These are phyloP conservation scores for Crithidia mellificae DNA, from an alignment of 208 protist genomes.

Conservation along the genomic window DNA sequence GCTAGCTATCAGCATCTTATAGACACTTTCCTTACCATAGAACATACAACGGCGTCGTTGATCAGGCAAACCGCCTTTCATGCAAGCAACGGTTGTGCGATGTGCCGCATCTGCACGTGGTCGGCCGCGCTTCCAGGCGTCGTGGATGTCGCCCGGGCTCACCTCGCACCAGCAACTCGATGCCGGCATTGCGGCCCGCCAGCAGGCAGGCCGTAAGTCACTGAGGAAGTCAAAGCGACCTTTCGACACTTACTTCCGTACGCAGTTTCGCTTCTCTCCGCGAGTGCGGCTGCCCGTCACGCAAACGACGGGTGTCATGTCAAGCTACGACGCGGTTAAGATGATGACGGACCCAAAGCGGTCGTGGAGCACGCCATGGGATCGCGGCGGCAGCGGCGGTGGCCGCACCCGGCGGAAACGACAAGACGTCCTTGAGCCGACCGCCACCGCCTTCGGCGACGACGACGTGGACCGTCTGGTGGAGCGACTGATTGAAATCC, in stretches of 20 bases:
- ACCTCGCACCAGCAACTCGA: constrained; percentile 81
- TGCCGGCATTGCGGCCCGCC: constrained; percentile 70
- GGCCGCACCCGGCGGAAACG: constrained; percentile 47
- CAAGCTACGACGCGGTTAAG: constrained; percentile 45
- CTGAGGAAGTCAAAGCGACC: constrained; percentile 74
- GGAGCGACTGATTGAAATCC: constrained; percentile 66
- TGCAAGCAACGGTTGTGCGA: constrained; percentile 21
- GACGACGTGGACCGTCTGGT: constrained; percentile 60
- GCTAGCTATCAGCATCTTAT: too few relatives aligned
- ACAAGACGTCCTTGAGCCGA: constrained; percentile 70
- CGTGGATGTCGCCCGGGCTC: constrained; percentile 64
- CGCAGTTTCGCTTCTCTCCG: constrained; percentile 61
- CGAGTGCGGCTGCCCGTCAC: constrained; percentile 18
- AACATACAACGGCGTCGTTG: too few relatives aligned
- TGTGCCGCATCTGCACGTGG: constrained; percentile 22
- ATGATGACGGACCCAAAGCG: constrained; percentile 66
- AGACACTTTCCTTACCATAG: not conserved
- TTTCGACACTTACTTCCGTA: constrained; percentile 81
- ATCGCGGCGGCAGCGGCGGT: constrained; percentile 31
- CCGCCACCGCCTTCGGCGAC: constrained; percentile 60
- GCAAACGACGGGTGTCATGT: constrained; percentile 38
- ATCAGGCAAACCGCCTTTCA: constrained; percentile 8
- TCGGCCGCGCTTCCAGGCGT: constrained; percentile 31
- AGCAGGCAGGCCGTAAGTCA: constrained; percentile 66
- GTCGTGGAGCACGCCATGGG: constrained; percentile 69